phyloP scores from a whole-genome alignment of 2,329 filamentous ascomycete species.

The Tolypocladium inflatum region DNA sequence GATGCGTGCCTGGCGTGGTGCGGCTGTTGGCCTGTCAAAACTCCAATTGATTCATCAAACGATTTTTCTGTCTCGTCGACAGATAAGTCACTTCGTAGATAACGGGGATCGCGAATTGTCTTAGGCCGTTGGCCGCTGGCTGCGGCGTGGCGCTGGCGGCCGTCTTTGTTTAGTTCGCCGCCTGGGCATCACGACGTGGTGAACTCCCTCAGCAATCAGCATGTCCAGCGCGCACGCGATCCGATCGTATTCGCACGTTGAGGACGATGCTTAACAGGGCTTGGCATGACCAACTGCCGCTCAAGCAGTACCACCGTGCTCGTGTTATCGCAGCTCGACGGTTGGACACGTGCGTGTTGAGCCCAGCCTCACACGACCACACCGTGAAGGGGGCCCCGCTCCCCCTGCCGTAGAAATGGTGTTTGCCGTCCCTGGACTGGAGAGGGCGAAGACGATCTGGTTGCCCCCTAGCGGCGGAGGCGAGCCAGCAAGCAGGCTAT shows the following conservation, averaged over 20 bases:
- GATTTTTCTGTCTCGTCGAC: too few relatives aligned
- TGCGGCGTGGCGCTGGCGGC: background rate
- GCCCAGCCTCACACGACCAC: conserved; percentile 1
- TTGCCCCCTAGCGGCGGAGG: background rate
- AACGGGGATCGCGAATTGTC: background rate
- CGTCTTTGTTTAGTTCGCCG: background rate
- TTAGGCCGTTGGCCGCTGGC: background rate
- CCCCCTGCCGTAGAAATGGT: background rate
- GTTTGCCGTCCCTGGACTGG: background rate
- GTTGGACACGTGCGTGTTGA: conserved; percentile 6
- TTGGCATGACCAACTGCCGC: background rate
- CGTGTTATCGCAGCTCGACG: background rate
- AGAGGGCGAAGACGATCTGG: background rate
- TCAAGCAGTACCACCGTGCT: background rate
- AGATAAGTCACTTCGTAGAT: too few relatives aligned
- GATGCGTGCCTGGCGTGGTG: too few relatives aligned
- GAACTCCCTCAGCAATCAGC: background rate
- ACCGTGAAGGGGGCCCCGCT: background rate
- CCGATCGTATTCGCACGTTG: background rate
- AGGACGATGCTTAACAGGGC: background rate
- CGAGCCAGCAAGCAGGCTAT: background rate
- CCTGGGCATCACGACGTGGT: background rate
- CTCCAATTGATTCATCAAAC: too few relatives aligned
- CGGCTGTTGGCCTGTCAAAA: too few relatives aligned
- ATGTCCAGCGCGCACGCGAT: background rate